Percentiles rank a stretch among this genome's conserved stretches.
Conservation (phyloP, 306 rosid genomes). For the Prunus armeniaca region DNA sequence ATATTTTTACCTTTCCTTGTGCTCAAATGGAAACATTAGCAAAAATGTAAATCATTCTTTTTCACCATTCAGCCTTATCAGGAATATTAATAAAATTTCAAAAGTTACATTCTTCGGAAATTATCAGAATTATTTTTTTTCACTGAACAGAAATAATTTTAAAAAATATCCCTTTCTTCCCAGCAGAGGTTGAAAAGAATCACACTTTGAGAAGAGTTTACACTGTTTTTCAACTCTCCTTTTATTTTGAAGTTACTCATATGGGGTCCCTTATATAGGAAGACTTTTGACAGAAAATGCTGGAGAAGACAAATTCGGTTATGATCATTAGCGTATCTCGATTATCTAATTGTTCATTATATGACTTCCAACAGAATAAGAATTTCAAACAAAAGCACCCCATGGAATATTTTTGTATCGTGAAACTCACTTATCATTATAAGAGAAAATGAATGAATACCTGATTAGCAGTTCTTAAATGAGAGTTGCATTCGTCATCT, state of each 20-base stretch:
- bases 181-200: background rate
- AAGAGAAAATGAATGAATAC: constrained; percentile 31
- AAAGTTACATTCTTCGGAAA: background rate
- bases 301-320: background rate
- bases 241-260: background rate
- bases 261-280: background rate
- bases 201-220: background rate
- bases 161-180: background rate
- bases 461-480: constrained; percentile 46
- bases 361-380: background rate
- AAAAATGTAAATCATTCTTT: background rate
- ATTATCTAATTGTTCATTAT: background rate
- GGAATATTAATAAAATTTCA: background rate
- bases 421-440: background rate
- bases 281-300: background rate
- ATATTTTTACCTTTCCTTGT: background rate
- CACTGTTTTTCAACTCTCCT: background rate
- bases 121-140: background rate
- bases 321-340: background rate
- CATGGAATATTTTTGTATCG: background rate
- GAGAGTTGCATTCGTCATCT: constrained; percentile 77
- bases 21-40: background rate
- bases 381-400: constrained; percentile 2
- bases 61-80: background rate
- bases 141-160: background rate